phyloP scores from a whole-genome alignment of 2,329 filamentous ascomycete genomes.

The Botrytis hyacinthi region DNA sequence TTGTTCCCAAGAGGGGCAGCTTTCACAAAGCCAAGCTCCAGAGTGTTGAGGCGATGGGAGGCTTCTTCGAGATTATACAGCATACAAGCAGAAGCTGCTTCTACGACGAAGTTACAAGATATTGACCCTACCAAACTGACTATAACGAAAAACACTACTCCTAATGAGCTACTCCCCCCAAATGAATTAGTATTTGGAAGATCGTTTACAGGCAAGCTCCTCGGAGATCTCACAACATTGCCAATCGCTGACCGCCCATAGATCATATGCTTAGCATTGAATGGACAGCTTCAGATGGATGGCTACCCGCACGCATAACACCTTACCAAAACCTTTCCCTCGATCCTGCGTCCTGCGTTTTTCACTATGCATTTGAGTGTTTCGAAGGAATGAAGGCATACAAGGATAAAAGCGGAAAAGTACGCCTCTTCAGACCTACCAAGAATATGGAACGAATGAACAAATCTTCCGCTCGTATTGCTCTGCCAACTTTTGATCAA shows the following conservation, averaged over 20 bases:
- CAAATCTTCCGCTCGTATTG: constrained; percentile 86
- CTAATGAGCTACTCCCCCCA: constrained; percentile 70
- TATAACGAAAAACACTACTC: constrained; percentile 70
- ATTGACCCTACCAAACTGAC: constrained; percentile 76
- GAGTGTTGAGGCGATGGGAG: constrained; percentile 39
- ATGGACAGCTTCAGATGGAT: constrained; percentile 76
- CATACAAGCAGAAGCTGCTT: constrained; percentile 43
- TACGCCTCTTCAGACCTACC: constrained; percentile 89
- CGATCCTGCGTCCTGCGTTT: constrained; percentile 93
- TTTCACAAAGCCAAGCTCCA: constrained; percentile 38
- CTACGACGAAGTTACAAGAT: constrained; percentile 52
- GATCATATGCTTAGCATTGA: constrained; percentile 97
- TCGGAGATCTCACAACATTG: constrained; percentile 4
- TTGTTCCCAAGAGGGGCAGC: constrained; percentile 45
- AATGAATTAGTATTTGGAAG: constrained; percentile 86
- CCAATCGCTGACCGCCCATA: constrained; percentile 40
- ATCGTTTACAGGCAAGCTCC: constrained; percentile 74
- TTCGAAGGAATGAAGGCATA: constrained; percentile 99
- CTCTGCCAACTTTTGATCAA: constrained; percentile 80
- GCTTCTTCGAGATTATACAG: constrained; percentile 47
- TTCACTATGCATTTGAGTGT: constrained; percentile 97
- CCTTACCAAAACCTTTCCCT: constrained; percentile 97
- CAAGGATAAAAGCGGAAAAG: constrained; percentile 74
- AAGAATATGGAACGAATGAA: constrained; percentile 97
- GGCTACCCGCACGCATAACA: constrained; percentile 77